These are phyloP conservation scores for Yarrowia bubula DNA, from an alignment of 805 yeast species.

Conservation along the genomic window DNA sequence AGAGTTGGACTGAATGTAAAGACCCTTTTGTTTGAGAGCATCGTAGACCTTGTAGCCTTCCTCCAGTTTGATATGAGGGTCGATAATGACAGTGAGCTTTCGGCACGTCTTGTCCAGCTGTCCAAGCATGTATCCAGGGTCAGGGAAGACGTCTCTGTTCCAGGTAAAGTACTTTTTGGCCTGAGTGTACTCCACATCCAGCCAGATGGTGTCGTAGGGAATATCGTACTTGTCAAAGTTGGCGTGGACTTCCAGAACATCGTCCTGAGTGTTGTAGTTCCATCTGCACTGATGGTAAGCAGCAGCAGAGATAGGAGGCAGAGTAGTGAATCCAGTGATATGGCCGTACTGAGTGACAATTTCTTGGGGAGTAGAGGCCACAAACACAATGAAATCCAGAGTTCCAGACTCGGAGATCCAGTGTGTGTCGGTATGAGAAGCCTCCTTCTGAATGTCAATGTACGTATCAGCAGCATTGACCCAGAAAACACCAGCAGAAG, in stretches of 20 bases:
- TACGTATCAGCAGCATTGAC: slow-evolving; percentile 89
- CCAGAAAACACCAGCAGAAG: slow-evolving; percentile 83
- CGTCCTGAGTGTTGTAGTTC: slow-evolving; percentile 89
- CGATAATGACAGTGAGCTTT: slow-evolving; percentile 78
- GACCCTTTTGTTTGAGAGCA: slow-evolving; percentile 43
- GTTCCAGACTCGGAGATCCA: slow-evolving; percentile 94
- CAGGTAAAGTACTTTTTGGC: slow-evolving; percentile 88
- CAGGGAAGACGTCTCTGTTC: slow-evolving; percentile 70
- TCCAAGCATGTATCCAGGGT: slow-evolving; percentile 66
- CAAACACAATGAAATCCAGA: slow-evolving; percentile 67
- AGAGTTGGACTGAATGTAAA: slow-evolving; percentile 49
- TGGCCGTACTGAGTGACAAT: slow-evolving; percentile 61
- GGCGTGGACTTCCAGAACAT: slow-evolving; percentile 68
- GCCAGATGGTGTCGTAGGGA: slow-evolving; percentile 92
- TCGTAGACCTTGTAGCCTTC: slow-evolving; percentile 63
- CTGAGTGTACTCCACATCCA: slow-evolving; percentile 90
- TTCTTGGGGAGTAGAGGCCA: slow-evolving; percentile 56
- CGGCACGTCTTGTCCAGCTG: slow-evolving; percentile 70
- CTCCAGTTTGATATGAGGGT: slow-evolving; percentile 77
- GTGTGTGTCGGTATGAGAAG: slow-evolving; percentile 54
- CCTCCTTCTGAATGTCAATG: slow-evolving; percentile 57
- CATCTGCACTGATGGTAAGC: slow-evolving; percentile 97
- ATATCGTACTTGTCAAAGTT: slow-evolving; percentile 70
- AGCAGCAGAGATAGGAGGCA: slow-evolving; percentile 76
- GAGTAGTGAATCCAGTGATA: slow-evolving; percentile 66